Evolutionary conservation across 176 grass and related monocot genomes (phyloP).

Genomic region (Oryza coarctata): DNA sequence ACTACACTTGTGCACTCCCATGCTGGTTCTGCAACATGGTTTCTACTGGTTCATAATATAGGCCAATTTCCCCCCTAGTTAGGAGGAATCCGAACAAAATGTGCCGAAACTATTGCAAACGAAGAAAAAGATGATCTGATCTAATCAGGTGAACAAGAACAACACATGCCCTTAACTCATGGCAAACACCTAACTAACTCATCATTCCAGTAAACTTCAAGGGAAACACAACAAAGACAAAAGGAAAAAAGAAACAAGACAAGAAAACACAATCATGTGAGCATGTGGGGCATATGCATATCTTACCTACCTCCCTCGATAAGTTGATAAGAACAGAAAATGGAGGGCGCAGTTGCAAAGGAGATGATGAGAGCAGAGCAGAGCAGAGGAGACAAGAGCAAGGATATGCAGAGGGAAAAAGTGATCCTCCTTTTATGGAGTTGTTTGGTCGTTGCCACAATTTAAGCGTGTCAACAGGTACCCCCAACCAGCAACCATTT

Average conservation of each 20-base stretch:
- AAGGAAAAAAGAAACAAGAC: background rate
- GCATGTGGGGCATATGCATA: background rate
- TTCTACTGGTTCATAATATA: background rate
- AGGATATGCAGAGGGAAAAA: slow-evolving; percentile 19
- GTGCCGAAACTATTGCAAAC: background rate
- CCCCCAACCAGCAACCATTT: slow-evolving; percentile 17
- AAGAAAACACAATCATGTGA: slow-evolving; percentile 7
- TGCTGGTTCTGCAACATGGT: slow-evolving; percentile 1
- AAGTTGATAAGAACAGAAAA: slow-evolving; percentile 23
- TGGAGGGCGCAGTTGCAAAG: background rate
- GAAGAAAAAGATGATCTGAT: slow-evolving; percentile 4
- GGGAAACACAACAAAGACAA: background rate
- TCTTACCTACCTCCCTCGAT: slow-evolving; percentile 42
- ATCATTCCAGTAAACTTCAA: background rate
- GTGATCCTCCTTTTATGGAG: slow-evolving; percentile 36
- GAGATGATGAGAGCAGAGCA: background rate
- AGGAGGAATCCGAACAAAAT: background rate
- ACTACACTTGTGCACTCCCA: background rate
- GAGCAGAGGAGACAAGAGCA: background rate
- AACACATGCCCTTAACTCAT: background rate
- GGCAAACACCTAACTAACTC: background rate
- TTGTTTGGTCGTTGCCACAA: slow-evolving; percentile 35
- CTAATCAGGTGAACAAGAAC: background rate
- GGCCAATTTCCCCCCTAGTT: background rate
- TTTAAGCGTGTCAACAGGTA: slow-evolving; percentile 23